These are phyloP conservation scores for Amanita muscaria DNA, from an alignment of 768 basidiomycete species.

Conservation along the genomic window DNA sequence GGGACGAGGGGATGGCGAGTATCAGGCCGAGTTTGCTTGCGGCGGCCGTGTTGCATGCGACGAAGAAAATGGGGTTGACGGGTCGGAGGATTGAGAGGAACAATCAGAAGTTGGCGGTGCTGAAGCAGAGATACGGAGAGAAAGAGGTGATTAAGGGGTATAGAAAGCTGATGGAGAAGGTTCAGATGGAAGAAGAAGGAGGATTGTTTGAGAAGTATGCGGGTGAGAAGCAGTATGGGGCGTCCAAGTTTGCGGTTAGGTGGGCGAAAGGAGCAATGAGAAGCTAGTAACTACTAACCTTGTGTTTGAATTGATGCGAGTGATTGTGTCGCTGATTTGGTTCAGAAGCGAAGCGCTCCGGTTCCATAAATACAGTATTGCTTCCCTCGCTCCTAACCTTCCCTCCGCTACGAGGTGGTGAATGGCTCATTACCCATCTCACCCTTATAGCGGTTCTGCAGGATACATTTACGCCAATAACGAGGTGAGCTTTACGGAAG, in stretches of 20 bases:
- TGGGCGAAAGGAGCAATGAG: constrained; percentile 1
- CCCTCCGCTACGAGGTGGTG: neutral
- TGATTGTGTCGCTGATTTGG: no score
- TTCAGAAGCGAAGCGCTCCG: neutral
- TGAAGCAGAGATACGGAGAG: neutral
- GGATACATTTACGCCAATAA: constrained; percentile 7
- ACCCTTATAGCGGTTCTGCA: constrained; percentile 8
- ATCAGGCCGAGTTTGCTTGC: constrained; percentile 1
- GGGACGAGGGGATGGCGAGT: neutral
- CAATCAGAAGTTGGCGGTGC: neutral
- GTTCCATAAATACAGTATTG: neutral
- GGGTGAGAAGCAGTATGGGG: neutral
- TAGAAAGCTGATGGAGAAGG: neutral
- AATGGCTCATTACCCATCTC: neutral
- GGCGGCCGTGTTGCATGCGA: neutral
- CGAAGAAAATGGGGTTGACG: neutral
- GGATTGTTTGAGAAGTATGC: neutral
- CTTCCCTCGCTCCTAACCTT: neutral
- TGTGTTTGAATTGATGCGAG: neutral
- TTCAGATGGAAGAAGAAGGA: neutral
- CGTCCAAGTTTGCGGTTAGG: constrained; percentile 2
- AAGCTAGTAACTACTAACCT: neutral
- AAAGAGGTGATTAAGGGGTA: neutral
- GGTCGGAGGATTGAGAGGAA: neutral
- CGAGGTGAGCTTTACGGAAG: neutral